Conservation (phyloP, 2,329 filamentous ascomycete species). For the Microdochium nivale region DNA sequence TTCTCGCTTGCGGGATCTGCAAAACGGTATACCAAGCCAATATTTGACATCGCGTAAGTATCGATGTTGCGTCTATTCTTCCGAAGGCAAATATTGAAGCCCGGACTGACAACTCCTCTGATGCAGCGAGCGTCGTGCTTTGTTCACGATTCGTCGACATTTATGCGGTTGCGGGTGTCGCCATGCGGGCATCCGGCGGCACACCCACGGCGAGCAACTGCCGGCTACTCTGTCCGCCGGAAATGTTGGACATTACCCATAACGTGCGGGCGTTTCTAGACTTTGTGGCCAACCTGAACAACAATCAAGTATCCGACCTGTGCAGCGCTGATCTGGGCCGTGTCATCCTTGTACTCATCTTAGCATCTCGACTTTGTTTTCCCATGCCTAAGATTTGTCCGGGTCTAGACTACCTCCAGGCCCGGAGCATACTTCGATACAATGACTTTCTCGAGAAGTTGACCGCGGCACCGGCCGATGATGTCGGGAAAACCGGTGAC, state of each 20-base stretch:
- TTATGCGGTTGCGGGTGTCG: conserved; percentile 27
- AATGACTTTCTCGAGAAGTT: conserved; percentile 28
- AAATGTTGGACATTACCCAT: conserved; percentile 11
- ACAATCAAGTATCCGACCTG: conserved; percentile 24
- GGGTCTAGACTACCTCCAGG: conserved; percentile 26
- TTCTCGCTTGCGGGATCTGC: conserved; percentile 33
- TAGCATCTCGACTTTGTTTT: conserved; percentile 38
- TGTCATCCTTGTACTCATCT: conserved; percentile 30
- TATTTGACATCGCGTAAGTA: conserved; percentile 20
- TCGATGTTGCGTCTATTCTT: background rate
- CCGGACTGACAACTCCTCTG: background rate
- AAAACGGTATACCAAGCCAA: conserved; percentile 23
- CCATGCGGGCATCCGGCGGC: conserved; percentile 17
- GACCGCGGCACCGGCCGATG: conserved; percentile 11
- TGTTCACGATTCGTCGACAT: conserved; percentile 26
- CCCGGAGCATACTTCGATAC: conserved; percentile 29
- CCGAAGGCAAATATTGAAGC: no score
- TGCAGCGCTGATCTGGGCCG: conserved; percentile 32
- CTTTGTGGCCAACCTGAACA: conserved; percentile 13
- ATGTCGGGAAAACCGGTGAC: conserved; percentile 1
- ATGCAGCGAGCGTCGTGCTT: conserved; percentile 22
- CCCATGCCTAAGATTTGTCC: conserved; percentile 25
- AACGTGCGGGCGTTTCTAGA: conserved; percentile 23
- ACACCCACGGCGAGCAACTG: conserved; percentile 5
- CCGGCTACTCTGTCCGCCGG: conserved; percentile 10